phyloP scores from a whole-genome alignment of 805 yeast genomes.

The Grigorovia yakushimaensis region DNA sequence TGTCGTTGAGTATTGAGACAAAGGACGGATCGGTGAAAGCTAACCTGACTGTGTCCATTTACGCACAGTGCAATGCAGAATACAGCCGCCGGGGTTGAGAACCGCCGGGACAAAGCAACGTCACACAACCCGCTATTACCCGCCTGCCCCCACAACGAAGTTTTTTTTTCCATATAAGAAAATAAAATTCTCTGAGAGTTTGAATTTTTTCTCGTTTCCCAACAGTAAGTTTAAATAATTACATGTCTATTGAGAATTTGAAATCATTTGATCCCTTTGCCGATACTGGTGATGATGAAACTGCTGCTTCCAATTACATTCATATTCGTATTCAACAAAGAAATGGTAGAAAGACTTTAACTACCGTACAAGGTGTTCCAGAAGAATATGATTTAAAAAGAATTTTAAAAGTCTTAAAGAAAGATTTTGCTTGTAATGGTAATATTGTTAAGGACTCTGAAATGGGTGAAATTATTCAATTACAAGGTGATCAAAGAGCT shows the following conservation, averaged over 20 bases:
- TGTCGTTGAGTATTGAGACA: no score
- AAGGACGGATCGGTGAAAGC: no score
- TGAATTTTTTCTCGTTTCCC: no score
- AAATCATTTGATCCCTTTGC: slow-evolving; percentile 95
- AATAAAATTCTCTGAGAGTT: no score
- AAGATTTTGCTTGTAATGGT: slow-evolving; percentile 98
- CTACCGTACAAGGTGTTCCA: slow-evolving; percentile 97
- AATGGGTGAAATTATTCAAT: slow-evolving; percentile 92
- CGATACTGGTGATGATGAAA: slow-evolving; percentile 99
- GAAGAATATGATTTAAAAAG: slow-evolving; percentile 90
- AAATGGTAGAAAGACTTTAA: slow-evolving; percentile 97
- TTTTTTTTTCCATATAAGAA: background rate
- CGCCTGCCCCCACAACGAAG: background rate
- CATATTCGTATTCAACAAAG: slow-evolving; percentile 99
- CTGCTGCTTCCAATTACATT: slow-evolving; percentile 89
- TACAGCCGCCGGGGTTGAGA: no score
- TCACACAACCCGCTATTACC: background rate
- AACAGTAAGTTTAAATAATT: background rate
- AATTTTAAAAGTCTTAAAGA: slow-evolving; percentile 85
- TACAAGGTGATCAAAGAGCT: slow-evolving; percentile 98
- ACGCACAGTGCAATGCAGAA: no score
- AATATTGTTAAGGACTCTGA: slow-evolving; percentile 94
- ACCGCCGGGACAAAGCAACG: no score
- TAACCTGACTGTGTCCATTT: no score
- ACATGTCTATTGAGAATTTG: slow-evolving; percentile 75